phyloP scores from a whole-genome alignment of 371 early-diverging fungal species.

The Rhizopus microsporus region DNA sequence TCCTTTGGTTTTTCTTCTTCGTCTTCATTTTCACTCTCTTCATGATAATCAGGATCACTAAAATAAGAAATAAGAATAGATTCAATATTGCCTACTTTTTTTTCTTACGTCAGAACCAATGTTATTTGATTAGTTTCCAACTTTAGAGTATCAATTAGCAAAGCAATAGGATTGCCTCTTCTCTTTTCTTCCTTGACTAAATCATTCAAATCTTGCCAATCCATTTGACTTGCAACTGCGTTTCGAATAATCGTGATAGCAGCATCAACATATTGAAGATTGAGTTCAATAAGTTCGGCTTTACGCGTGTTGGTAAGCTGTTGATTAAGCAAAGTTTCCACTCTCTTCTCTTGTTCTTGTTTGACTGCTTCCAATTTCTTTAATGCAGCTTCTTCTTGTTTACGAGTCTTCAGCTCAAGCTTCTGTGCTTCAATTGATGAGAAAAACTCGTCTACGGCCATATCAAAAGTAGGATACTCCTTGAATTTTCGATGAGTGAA shows the following conservation, averaged over 20 bases:
- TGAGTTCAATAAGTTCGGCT: slow-evolving; percentile 84
- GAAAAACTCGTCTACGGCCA: slow-evolving; percentile 91
- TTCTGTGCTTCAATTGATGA: slow-evolving; percentile 90
- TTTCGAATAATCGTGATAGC: slow-evolving; percentile 83
- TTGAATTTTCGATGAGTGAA: slow-evolving; percentile 50
- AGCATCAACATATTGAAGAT: slow-evolving; percentile 83
- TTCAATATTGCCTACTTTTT: not conserved
- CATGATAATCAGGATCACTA: slow-evolving; percentile 43
- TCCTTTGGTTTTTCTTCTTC: slow-evolving; percentile 26
- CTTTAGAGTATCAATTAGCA: slow-evolving; percentile 71
- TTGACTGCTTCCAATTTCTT: slow-evolving; percentile 85
- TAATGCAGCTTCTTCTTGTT: slow-evolving; percentile 76
- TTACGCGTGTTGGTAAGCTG: slow-evolving; percentile 66
- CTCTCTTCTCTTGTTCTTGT: slow-evolving; percentile 78
- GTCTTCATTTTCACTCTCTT: slow-evolving; percentile 21
- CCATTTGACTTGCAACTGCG: slow-evolving; percentile 91
- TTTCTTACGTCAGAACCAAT: slow-evolving; percentile 48
- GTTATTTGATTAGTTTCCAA: slow-evolving; percentile 76
- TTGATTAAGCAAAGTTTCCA: slow-evolving; percentile 68
- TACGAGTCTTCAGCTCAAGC: slow-evolving; percentile 65
- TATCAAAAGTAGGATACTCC: slow-evolving; percentile 76
- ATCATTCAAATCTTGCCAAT: slow-evolving; percentile 92
- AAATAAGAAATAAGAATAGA: not conserved
- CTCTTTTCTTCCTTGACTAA: slow-evolving; percentile 83
- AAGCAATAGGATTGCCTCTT: slow-evolving; percentile 80